Evolutionary conservation across 2,329 filamentous ascomycete species (phyloP).

Genomic region (Tetracladium maxilliforme): DNA sequence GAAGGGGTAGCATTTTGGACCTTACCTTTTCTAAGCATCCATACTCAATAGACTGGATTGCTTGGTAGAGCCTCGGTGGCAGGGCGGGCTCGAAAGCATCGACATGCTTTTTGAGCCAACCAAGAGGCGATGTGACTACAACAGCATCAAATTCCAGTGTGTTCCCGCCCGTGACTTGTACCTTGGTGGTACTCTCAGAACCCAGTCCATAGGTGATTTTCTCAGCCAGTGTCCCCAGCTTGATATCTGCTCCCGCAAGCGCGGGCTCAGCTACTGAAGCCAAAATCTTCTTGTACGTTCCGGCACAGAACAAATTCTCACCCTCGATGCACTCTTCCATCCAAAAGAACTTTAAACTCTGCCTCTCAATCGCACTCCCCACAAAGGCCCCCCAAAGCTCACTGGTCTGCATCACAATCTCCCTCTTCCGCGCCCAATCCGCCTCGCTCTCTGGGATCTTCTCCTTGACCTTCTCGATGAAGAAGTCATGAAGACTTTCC

Average conservation of each 20-base stretch:
- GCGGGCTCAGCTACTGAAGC: conserved; percentile 41
- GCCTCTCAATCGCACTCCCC: conserved; percentile 28
- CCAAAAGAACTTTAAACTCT: conserved; percentile 42
- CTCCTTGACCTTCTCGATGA: conserved; percentile 30
- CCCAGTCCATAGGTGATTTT: conserved; percentile 17
- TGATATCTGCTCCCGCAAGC: conserved; percentile 36
- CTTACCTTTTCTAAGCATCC: conserved; percentile 37
- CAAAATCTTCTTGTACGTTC: conserved; percentile 44
- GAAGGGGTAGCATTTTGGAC: conserved; percentile 3
- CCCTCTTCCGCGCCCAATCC: conserved; percentile 21
- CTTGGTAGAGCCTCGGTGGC: conserved; percentile 22
- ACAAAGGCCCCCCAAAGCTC: conserved; percentile 35
- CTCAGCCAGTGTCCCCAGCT: conserved; percentile 29
- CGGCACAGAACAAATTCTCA: conserved; percentile 32
- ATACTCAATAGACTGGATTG: conserved; percentile 26
- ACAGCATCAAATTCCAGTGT: conserved; percentile 20
- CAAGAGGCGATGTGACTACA: conserved; percentile 33
- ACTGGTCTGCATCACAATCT: conserved; percentile 13
- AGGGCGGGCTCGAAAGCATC: conserved; percentile 26
- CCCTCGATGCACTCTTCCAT: conserved; percentile 42
- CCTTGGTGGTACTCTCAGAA: neutral
- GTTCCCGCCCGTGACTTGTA: conserved; percentile 1
- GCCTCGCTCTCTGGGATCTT: conserved; percentile 21
- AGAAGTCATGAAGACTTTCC: conserved; percentile 34
- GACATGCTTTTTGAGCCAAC: conserved; percentile 28